phyloP scores from a whole-genome alignment of 1,284 basidiomycete genomes.

The Uromyces viciae-fabae region DNA sequence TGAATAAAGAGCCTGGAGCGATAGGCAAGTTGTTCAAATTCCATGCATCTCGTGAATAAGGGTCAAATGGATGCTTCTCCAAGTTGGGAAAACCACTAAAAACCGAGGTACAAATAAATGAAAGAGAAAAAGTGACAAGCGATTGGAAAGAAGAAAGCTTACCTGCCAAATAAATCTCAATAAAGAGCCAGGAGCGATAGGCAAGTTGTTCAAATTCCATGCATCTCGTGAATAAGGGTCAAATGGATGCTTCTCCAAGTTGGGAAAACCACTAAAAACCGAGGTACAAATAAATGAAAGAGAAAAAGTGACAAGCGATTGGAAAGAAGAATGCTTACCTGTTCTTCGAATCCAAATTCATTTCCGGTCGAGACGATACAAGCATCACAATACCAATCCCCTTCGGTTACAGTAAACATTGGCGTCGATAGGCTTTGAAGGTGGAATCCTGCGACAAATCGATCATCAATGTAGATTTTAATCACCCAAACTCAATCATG shows the following conservation, averaged over 20 bases:
- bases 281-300: background rate
- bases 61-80: conserved; percentile 81
- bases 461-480: no score
- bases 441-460: conserved; percentile 66
- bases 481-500: no score
- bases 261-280: conserved; percentile 78
- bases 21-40: conserved; percentile 98
- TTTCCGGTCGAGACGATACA: conserved; percentile 92
- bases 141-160: conserved; percentile 38
- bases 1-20: conserved; percentile 72
- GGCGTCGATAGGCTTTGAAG: conserved; percentile 94
- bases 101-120: conserved; percentile 38
- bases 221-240: conserved; percentile 82
- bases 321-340: conserved; percentile 8
- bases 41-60: conserved; percentile 88
- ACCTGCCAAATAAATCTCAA: conserved; percentile 88
- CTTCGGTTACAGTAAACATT: conserved; percentile 73
- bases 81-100: conserved; percentile 85
- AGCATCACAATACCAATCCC: conserved; percentile 86
- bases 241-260: conserved; percentile 83
- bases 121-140: conserved; percentile 2
- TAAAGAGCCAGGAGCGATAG: conserved; percentile 80
- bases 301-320: conserved; percentile 44
- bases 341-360: conserved; percentile 95
- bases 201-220: conserved; percentile 98